These are phyloP conservation scores for Aspergillus sp. DNA, from an alignment of 2,329 filamentous ascomycete genomes.

Conservation along the genomic window DNA sequence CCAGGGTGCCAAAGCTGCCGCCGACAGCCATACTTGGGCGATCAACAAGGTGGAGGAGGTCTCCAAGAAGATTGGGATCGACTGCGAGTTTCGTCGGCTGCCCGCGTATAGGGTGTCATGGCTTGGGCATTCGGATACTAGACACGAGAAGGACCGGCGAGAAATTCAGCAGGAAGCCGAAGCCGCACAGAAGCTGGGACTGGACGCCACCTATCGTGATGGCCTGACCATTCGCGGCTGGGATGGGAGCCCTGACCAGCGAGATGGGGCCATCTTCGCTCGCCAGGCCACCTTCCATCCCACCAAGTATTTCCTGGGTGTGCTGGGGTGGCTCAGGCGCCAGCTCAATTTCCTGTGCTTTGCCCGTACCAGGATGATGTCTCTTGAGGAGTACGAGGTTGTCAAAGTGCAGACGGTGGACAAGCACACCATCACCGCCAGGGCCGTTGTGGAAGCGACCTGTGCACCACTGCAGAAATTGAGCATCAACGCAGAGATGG, in stretches of 20 bases:
- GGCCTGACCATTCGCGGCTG: slow-evolving; percentile 43
- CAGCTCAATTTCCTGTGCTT: slow-evolving; percentile 47
- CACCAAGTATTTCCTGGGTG: slow-evolving; percentile 46
- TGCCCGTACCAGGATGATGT: slow-evolving; percentile 42
- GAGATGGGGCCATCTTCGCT: slow-evolving; percentile 40
- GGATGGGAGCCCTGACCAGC: slow-evolving; percentile 43
- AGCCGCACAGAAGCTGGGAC: slow-evolving; percentile 35
- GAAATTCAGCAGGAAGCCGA: slow-evolving; percentile 39
- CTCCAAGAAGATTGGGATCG: slow-evolving; percentile 40
- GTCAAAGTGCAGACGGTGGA: slow-evolving; percentile 40
- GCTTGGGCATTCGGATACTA: slow-evolving; percentile 32
- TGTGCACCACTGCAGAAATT: slow-evolving; percentile 49
- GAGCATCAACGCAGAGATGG: slow-evolving; percentile 44
- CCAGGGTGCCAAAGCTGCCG: slow-evolving; percentile 40
- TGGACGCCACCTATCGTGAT: slow-evolving; percentile 31
- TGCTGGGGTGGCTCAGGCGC: slow-evolving; percentile 43
- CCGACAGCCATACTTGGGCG: slow-evolving; percentile 48
- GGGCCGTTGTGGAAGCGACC: slow-evolving; percentile 45
- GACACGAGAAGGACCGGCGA: slow-evolving; percentile 39
- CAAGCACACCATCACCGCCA: slow-evolving; percentile 40
- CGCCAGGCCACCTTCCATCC: slow-evolving; percentile 49
- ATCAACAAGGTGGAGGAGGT: slow-evolving; percentile 44
- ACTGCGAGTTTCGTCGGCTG: slow-evolving; percentile 48
- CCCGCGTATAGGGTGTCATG: slow-evolving; percentile 45
- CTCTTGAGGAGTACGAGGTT: slow-evolving; percentile 41